Evolutionary conservation across 2,329 filamentous ascomycete genomes (phyloP).

Genomic region (Aspergillus sp.): DNA sequence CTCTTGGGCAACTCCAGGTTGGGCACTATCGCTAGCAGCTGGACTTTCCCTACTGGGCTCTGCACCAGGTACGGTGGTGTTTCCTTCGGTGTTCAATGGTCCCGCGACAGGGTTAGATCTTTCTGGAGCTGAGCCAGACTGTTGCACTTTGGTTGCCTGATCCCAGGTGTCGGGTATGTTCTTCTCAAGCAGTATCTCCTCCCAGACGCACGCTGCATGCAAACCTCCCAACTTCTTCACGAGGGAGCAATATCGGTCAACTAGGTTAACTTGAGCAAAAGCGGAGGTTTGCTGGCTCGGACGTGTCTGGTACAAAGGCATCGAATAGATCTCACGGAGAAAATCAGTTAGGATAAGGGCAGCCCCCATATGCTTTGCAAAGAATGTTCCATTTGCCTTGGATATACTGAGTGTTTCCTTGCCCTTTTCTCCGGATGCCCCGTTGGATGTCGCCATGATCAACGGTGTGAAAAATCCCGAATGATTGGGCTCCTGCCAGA

Average conservation of each 20-base stretch:
- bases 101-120: slow-evolving; percentile 43
- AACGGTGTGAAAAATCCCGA: slow-evolving; percentile 72
- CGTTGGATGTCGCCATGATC: slow-evolving; percentile 36
- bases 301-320: slow-evolving; percentile 63
- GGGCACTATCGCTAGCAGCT: slow-evolving; percentile 19
- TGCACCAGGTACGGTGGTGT: slow-evolving; percentile 22
- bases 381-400: slow-evolving; percentile 67
- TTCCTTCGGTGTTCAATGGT: slow-evolving; percentile 23
- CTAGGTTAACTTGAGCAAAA: slow-evolving; percentile 77
- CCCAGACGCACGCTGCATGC: slow-evolving; percentile 77
- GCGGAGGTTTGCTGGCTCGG: slow-evolving; percentile 61
- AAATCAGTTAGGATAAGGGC: slow-evolving; percentile 75
- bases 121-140: slow-evolving; percentile 39
- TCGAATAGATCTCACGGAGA: slow-evolving; percentile 71
- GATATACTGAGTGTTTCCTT: slow-evolving; percentile 17
- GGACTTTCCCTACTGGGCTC: slow-evolving; percentile 30
- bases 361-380: slow-evolving; percentile 76
- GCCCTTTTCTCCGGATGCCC: neutral
- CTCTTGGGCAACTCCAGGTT: slow-evolving; percentile 18
- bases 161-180: slow-evolving; percentile 67
- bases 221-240: slow-evolving; percentile 75
- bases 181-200: slow-evolving; percentile 75
- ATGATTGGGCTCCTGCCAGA: slow-evolving; percentile 56
- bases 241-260: slow-evolving; percentile 77
- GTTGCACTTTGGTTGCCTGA: slow-evolving; percentile 47